These are phyloP conservation scores for Sextonia rubra DNA, from an alignment of 164 flowering plant genomes.

Conservation along the genomic window DNA sequence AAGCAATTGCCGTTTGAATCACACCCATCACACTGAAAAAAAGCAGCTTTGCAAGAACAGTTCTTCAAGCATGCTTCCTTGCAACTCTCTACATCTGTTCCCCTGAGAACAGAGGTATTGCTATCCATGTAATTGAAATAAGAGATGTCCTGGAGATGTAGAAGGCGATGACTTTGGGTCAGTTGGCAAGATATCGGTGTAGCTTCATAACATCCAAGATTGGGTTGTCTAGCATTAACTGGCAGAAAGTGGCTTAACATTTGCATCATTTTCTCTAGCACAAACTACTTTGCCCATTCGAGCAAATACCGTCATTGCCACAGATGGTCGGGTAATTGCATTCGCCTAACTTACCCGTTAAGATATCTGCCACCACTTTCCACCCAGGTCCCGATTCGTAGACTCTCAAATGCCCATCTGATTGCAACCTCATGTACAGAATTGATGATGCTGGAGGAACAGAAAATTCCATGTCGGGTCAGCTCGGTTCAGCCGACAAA, in stretches of 20 bases:
- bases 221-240: conserved; percentile 5
- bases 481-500: neutral
- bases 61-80: conserved; percentile 1
- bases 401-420: conserved; percentile 33
- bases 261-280: conserved; percentile 9
- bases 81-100: neutral
- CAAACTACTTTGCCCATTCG: conserved; percentile 21
- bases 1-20: neutral
- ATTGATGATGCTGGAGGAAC: conserved; percentile 9
- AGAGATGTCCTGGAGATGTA: neutral
- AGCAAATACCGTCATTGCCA: conserved; percentile 21
- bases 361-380: neutral
- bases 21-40: neutral
- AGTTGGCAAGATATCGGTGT: neutral
- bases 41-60: conserved; percentile 4
- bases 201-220: neutral
- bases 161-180: neutral
- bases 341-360: neutral
- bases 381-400: conserved; percentile 11
- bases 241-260: conserved; percentile 12
- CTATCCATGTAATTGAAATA: neutral
- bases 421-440: conserved; percentile 25
- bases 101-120: neutral
- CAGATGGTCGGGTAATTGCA: conserved; percentile 20
- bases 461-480: neutral